Conservation (phyloP, 495 filamentous ascomycete species). For the Aspergillus cristatus region DNA sequence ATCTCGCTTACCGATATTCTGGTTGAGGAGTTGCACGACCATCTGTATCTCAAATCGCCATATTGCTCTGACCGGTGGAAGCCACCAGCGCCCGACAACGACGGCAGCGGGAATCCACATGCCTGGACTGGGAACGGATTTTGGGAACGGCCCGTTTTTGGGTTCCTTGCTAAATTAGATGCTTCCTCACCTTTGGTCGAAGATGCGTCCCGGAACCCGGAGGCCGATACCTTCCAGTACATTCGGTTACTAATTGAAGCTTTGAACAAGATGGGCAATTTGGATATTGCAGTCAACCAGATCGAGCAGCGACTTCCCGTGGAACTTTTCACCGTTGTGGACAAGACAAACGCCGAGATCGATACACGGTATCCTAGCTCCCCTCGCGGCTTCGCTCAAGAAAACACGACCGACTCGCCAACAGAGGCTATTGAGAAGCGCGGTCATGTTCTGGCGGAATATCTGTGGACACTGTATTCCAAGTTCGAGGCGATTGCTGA, state of each 20-base stretch:
- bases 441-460: conserved; percentile 75
- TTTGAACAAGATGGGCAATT: conserved; percentile 73
- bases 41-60: conserved; percentile 92
- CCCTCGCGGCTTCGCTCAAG: conserved; percentile 46
- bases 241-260: conserved; percentile 82
- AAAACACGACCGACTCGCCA: conserved; percentile 46
- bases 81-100: conserved; percentile 37
- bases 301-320: conserved; percentile 91
- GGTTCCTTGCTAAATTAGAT: conserved; percentile 74
- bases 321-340: conserved; percentile 87
- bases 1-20: conserved; percentile 85
- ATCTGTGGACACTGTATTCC: conserved; percentile 85
- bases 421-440: conserved; percentile 60
- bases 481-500: conserved; percentile 97
- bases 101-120: conserved; percentile 49
- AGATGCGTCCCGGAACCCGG: conserved; percentile 82
- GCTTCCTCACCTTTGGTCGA: conserved; percentile 63
- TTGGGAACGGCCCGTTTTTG: conserved; percentile 59
- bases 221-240: conserved; percentile 90
- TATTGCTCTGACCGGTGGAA: conserved; percentile 97
- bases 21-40: conserved; percentile 92
- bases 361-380: conserved; percentile 78
- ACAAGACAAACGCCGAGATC: conserved; percentile 88
- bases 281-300: conserved; percentile 77
- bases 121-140: conserved; percentile 20